Conservation (phyloP, 495 filamentous ascomycete species). For the Penicillium silybi region DNA sequence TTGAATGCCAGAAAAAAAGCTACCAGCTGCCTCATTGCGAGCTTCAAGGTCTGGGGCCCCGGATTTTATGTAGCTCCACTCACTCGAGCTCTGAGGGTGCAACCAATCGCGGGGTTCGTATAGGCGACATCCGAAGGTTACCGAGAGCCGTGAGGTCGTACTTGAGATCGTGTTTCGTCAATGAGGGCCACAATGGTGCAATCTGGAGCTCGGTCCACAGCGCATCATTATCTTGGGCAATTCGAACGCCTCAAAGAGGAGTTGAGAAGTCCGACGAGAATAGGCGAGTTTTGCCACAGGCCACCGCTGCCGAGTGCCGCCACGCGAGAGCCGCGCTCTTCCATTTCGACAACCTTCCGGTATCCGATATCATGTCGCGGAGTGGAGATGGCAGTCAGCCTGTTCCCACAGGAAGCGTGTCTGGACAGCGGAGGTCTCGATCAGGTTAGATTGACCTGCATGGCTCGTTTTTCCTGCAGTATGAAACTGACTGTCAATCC, state of each 20-base stretch:
- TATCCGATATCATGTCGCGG: slow-evolving; percentile 6
- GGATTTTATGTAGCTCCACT: slow-evolving; percentile 22
- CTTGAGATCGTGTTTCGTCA: slow-evolving; percentile 6
- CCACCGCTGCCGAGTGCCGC: slow-evolving; percentile 15
- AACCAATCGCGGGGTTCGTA: slow-evolving; percentile 1
- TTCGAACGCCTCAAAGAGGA: not conserved
- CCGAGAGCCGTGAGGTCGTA: slow-evolving; percentile 4
- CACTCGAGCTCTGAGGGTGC: not conserved
- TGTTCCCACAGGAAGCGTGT: not conserved
- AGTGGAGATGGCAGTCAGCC: slow-evolving; percentile 7
- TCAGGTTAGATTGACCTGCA: slow-evolving; percentile 10
- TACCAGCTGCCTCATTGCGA: not conserved
- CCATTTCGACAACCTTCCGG: not conserved
- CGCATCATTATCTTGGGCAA: not conserved
- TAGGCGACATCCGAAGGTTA: slow-evolving; percentile 14
- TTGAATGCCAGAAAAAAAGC: not conserved
- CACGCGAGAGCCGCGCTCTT: slow-evolving; percentile 14
- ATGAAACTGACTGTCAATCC: not conserved
- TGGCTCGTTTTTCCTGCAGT: not conserved
- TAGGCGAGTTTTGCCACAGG: slow-evolving; percentile 6
- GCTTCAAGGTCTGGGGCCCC: slow-evolving; percentile 12
- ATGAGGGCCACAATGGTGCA: slow-evolving; percentile 3
- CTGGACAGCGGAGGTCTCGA: slow-evolving; percentile 11
- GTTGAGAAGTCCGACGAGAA: not conserved
- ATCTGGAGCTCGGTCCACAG: slow-evolving; percentile 3